Evolutionary conservation across 441 rosid species (phyloP), one percentile per base, ranked within the genome.

Genomic region (Gossypium aridum): DNA sequence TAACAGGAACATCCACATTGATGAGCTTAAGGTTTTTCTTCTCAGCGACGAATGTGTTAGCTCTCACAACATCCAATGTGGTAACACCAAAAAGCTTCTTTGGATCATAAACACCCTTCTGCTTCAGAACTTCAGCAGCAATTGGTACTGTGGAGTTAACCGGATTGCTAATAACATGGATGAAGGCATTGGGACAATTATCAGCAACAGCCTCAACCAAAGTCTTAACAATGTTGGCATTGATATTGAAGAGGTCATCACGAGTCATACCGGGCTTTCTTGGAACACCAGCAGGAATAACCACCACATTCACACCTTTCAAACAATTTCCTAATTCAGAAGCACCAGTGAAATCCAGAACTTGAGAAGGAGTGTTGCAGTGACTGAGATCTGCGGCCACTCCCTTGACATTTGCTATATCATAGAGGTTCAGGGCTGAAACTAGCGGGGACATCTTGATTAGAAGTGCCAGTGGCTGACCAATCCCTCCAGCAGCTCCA

Each of bases 241-340:
- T 96, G 85, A 96, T 93, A 84, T 93, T 91, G 84, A 96, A 96
- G 71, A 96, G 97, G 73, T 93, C 99, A 60, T 96, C 99, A 20
- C 98, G 98, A 64, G 97, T 96, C 99, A 96, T 96, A 13, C 99
- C 99, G 0, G 99, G 99, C 85, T 96, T 96, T 64, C 99, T 88
- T 25, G 99, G 96, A 57, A 93, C 97, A 77, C 99, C 99, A 70
- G 99, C 99, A 60, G 99, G 98, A 69, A 96, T 93, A 73, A 93
- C 97, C 3, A 92, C 99, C 34, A 96, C 92, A 20, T 96, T 77
- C 1, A 87, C 92, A 63, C 90, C 97, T 64, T 88, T 91, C 85
- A 96, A 80, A 78, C 87, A 89, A 49, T 82, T 76, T 17, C 92
- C 91, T 23, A 96, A 81, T 83, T 93, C 97, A 47, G 95, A 74